Conservation (phyloP, 257 asterid genomes). For the Fraxinus pennsylvanica region DNA sequence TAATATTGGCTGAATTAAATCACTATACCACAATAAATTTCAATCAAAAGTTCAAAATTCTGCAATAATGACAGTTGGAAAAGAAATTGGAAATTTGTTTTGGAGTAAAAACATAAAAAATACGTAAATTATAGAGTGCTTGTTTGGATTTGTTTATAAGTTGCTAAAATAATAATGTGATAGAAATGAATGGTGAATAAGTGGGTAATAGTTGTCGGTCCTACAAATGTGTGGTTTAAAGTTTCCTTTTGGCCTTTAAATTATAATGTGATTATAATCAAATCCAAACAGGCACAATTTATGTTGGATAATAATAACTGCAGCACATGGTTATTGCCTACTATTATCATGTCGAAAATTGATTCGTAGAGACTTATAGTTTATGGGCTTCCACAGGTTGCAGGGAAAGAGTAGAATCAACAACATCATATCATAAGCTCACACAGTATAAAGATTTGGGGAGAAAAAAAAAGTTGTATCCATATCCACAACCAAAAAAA, state of each 20-base stretch:
- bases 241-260: no score
- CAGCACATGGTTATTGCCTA: neutral
- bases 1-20: neutral
- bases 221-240: no score
- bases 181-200: no score
- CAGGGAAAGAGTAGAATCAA: neutral
- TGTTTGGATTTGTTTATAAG: no score
- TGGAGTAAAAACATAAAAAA: neutral
- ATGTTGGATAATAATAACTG: neutral
- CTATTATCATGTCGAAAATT: no score
- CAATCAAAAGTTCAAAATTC: neutral
- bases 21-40: neutral
- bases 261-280: no score
- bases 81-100: no score
- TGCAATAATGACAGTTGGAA: no score
- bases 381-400: neutral
- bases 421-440: neutral
- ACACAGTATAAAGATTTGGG: constrained; percentile 1
- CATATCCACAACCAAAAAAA: neutral
- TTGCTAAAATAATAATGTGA: no score
- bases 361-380: no score
- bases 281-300: no score
- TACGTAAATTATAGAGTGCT: neutral
- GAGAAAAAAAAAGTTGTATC: neutral
- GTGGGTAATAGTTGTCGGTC: no score